Percentiles rank a stretch among this genome's conserved stretches.
Conservation (phyloP, 257 asterid species). For the Primulina tabacum region DNA sequence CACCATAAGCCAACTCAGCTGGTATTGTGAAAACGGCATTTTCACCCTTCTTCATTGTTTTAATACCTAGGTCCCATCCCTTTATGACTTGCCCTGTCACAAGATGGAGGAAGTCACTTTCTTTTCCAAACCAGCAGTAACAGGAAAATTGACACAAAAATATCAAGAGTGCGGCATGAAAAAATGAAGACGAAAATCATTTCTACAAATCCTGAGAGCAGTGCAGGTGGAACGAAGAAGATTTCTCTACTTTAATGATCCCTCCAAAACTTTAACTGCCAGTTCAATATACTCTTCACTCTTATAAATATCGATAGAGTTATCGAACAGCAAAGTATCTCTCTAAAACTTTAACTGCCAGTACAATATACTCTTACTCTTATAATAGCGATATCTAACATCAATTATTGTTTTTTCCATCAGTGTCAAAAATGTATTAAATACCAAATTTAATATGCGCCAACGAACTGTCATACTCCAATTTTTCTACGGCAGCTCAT, state of each 20-base stretch:
- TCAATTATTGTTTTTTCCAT: too few species aligned
- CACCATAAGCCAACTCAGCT: conserved; percentile 65
- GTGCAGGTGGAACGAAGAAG: background rate
- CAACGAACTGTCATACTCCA: background rate
- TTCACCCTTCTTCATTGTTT: conserved; percentile 78
- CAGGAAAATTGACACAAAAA: background rate
- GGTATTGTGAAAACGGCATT: conserved; percentile 70
- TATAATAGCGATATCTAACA: too few species aligned
- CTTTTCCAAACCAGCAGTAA: background rate
- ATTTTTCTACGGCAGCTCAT: background rate
- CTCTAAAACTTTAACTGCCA: background rate
- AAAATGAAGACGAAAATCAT: background rate
- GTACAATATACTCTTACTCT: background rate
- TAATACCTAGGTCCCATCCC: conserved; percentile 79
- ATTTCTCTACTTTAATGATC: background rate
- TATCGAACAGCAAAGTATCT: too few species aligned
- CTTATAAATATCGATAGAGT: too few species aligned
- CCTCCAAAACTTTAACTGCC: background rate
- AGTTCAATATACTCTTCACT: background rate
- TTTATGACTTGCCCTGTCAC: conserved; percentile 68
- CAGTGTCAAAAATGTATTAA: too few species aligned
- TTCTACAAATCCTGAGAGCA: background rate
- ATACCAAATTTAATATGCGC: too few species aligned
- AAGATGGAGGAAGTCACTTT: background rate
- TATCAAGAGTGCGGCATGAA: background rate